phyloP scores from a whole-genome alignment of 768 basidiomycete species.

The Termitomyces sp. region DNA sequence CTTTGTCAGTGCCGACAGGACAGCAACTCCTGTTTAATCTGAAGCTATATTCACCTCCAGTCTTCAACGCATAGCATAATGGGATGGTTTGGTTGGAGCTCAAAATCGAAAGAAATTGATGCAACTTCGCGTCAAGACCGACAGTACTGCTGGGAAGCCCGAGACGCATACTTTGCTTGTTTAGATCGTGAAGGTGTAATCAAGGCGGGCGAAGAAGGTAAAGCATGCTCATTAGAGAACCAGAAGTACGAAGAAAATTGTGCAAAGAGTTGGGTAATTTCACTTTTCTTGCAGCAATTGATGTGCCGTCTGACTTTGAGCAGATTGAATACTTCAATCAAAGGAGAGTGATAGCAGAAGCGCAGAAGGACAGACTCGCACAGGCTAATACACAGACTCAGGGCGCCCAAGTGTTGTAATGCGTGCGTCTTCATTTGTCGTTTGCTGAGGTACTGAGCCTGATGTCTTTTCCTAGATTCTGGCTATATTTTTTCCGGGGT shows the following conservation, averaged over 20 bases:
- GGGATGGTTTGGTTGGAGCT: conserved; percentile 36
- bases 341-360: conserved; percentile 74
- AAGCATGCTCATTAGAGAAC: conserved; percentile 55
- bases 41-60: neutral
- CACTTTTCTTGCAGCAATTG: neutral
- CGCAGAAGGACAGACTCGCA: conserved; percentile 67
- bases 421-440: neutral
- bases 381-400: conserved; percentile 32
- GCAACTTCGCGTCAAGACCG: conserved; percentile 58
- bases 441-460: neutral
- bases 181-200: conserved; percentile 64
- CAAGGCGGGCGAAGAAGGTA: conserved; percentile 63
- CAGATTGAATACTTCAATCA: conserved; percentile 97
- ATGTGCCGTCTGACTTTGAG: neutral
- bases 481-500: neutral
- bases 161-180: conserved; percentile 84
- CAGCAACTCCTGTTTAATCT: neutral
- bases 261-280: conserved; percentile 84
- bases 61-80: conserved; percentile 14
- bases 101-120: conserved; percentile 32
- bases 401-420: conserved; percentile 18
- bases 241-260: conserved; percentile 64
- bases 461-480: neutral
- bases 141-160: conserved; percentile 76
- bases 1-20: neutral